Percentiles rank a stretch among this genome's conserved stretches.
Evolutionary conservation across 331 rosid species (phyloP).

Genomic region (Pyrus hybrid): DNA sequence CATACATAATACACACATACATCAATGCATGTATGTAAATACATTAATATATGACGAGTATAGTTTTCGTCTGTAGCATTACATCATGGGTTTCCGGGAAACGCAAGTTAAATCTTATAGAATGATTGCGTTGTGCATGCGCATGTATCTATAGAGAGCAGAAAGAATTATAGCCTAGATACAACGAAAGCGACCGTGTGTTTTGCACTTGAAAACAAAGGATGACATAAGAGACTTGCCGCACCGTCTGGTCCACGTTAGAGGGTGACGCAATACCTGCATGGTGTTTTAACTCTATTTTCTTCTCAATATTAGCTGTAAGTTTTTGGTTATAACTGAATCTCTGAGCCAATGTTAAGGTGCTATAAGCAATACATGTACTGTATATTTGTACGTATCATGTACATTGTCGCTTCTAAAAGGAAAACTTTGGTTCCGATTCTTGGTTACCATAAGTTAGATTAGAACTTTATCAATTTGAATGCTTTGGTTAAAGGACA

Average conservation of each 20-base stretch:
- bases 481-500: no score
- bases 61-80: neutral
- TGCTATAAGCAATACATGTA: no score
- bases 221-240: conserved; percentile 29
- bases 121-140: conserved; percentile 69
- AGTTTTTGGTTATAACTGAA: no score
- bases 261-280: conserved; percentile 27
- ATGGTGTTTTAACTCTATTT: neutral
- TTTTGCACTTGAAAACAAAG: conserved; percentile 38
- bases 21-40: no score
- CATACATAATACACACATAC: no score
- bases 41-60: no score
- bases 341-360: no score
- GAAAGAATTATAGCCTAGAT: neutral
- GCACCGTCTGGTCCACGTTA: neutral
- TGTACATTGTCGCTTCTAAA: no score
- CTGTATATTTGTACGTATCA: no score
- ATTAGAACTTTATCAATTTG: no score
- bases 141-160: conserved; percentile 16
- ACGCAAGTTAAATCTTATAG: conserved; percentile 7
- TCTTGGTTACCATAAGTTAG: no score
- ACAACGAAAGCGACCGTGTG: conserved; percentile 26
- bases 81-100: conserved; percentile 1
- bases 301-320: neutral
- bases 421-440: no score